These are phyloP conservation scores for Phytopythium vexans DNA, from an alignment of 352 stramenopile genomes.

Conservation along the genomic window DNA sequence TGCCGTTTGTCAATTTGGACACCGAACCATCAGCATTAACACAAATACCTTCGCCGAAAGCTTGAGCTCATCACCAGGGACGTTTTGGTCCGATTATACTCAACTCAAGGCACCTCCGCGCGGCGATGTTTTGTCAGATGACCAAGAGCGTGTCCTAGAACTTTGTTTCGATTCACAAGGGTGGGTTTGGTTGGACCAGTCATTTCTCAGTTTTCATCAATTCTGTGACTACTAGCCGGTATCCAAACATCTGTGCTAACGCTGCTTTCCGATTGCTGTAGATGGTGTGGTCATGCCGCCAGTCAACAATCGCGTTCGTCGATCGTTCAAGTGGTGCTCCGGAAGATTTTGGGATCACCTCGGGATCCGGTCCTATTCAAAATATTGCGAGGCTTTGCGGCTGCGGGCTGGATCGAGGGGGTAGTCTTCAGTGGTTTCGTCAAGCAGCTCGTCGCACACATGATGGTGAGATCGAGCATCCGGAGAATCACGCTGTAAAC, in stretches of 20 bases:
- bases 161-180: not conserved
- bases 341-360: constrained; percentile 41
- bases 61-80: not conserved
- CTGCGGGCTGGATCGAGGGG: constrained; percentile 22
- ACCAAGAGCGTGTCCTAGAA: not conserved
- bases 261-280: constrained; percentile 6
- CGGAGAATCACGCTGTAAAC: not conserved
- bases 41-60: not conserved
- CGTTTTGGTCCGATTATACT: constrained; percentile 1
- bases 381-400: constrained; percentile 42
- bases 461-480: constrained; percentile 22
- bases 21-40: not conserved
- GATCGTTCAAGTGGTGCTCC: constrained; percentile 27
- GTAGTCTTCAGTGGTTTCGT: constrained; percentile 17
- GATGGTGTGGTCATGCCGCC: constrained; percentile 18
- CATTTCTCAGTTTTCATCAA: not conserved
- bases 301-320: constrained; percentile 1
- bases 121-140: too few relatives aligned
- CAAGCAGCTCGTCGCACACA: constrained; percentile 22
- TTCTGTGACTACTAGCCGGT: not conserved
- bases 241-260: not conserved
- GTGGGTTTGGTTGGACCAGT: not conserved
- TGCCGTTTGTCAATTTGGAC: constrained; percentile 3
- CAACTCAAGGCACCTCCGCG: not conserved
- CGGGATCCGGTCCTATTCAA: constrained; percentile 36